Base-by-base conservation (phyloP, 441 rosid genomes). In the Populus tomentosa region DNA sequence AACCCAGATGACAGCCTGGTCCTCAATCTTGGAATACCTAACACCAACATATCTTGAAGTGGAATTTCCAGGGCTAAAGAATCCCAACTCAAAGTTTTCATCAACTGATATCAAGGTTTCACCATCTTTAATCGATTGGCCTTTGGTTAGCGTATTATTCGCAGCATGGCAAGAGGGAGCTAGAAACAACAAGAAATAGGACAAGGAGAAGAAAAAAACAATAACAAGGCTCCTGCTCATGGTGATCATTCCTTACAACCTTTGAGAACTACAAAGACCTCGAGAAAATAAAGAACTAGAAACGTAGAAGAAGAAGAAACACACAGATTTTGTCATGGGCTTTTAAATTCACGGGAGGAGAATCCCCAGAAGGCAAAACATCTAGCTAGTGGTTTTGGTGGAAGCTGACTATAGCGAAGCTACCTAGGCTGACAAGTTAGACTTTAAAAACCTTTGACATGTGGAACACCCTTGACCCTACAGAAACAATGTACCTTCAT, bases 1-100 rank as follows among this genome's bases (percentile, higher is more conserved):
- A 5, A 94, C 88, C 98, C 99, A 95, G 0, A 94, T 88, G 2
- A 89, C 81, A n/a, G 94, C 30, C 20, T 40, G 61, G 23, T 46
- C 73, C 42, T 38, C 62, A 70, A 69, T 71, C 8, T 75, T 40
- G 59, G 75, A 59, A 42, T 80, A 83, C 79, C 83, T 4, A 6
- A 80, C 77, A 3, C 83, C 83, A 42, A 83, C 66, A 68, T 72
- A 83, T 3, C 86, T 71, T 2, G 10, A 62, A 30, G 68, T 42
- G 16, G 83, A 68, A 20, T 36, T 69, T 56, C 20, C 36, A 1
- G 71, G 80, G 76, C 76, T 62, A 32, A 82, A 82, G 75, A 82
- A 82, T 10, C 82, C 81, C 71, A 82, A 23, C 46, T 82, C 82
- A 66, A 72, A 82, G 40, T 28, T 79, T 75, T 77, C 11, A 73